Evolutionary conservation across 768 basidiomycete species (phyloP), one percentile per base, ranked within the genome.

Genomic region (Suillus subaureus): DNA sequence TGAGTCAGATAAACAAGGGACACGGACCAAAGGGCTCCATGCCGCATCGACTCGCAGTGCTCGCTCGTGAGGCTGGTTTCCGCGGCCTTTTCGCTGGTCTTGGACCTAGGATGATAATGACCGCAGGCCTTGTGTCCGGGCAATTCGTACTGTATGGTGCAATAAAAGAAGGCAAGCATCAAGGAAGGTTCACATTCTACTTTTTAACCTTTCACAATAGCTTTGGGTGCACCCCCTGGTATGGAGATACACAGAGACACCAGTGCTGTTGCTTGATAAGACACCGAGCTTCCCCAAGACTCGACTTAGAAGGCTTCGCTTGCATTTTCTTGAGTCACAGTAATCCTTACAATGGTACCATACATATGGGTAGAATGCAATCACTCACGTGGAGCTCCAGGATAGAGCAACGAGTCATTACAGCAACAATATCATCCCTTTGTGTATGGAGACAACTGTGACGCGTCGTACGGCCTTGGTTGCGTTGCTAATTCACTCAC

Each of bases 71-170:
- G 74, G 87, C 89, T 21, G 93, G 92, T 4, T 79, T 92, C 71
- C 82, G 75, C 58, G 92, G 92, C 3, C 79, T 94, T 15, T 93
- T 93, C 64, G 84, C 86, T 0, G 92, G 93, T 12, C 79, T 94
- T 21, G 92, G 90, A 6, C 93, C 92, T 8, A 85, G 93, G 77
- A 93, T 93, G 88, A 77, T 94, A 70, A 94, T 93, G 91, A 93
- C 92, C 3, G 90, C 91, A 1, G 92, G 91, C 18, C 79, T 95
- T 6, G 92, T 94, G 6, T 82, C 87, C 0, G 89, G 89, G 15
- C 93, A 94, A 74, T 94, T 94, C 79, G 71, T 93, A 67, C 84
- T 94, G 78, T 95, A 94, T 71, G 89, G 85, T 26, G 83, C 76
- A 11, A 86, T 94, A 66, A 94, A 94, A 78, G 77, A 86, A 62